Conservation (phyloP, 2,329 filamentous ascomycete genomes). For the Fusarium nanum region DNA sequence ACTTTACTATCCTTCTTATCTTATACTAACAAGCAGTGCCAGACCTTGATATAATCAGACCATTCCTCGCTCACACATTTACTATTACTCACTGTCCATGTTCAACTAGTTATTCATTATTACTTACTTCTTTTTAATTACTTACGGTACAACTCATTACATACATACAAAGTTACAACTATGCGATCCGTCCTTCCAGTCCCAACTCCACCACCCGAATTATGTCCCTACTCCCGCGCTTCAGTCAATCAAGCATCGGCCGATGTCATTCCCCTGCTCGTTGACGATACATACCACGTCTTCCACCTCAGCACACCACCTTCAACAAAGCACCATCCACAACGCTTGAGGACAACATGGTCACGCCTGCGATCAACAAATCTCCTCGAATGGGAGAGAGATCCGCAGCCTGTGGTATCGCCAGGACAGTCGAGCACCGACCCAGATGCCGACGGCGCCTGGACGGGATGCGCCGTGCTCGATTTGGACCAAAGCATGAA, state of each 20-base stretch:
- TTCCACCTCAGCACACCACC: slow-evolving; percentile 52
- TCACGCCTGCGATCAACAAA: slow-evolving; percentile 48
- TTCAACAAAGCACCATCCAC: slow-evolving; percentile 50
- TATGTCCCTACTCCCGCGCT: slow-evolving; percentile 44
- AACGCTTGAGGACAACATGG: slow-evolving; percentile 50
- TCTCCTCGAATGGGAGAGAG: slow-evolving; percentile 49
- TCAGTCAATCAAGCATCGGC: slow-evolving; percentile 48
- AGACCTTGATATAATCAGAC: slow-evolving; percentile 8
- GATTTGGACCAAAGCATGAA: slow-evolving; percentile 51
- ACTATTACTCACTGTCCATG: not conserved
- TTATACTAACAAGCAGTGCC: slow-evolving; percentile 14
- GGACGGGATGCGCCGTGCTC: slow-evolving; percentile 51
- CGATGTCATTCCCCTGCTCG: slow-evolving; percentile 52
- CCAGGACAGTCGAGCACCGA: slow-evolving; percentile 36
- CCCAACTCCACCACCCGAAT: slow-evolving; percentile 45
- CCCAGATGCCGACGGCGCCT: slow-evolving; percentile 50
- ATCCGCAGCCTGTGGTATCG: slow-evolving; percentile 40
- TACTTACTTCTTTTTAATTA: not conserved
- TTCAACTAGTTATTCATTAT: not conserved
- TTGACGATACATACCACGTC: slow-evolving; percentile 53
- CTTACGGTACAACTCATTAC: not conserved
- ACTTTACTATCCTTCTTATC: not conserved
- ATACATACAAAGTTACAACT: not conserved
- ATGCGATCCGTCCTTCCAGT: slow-evolving; percentile 37
- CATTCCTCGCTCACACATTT: not conserved